These are phyloP conservation scores for Candida bentonensis DNA, from an alignment of 805 yeast species.

Conservation along the genomic window DNA sequence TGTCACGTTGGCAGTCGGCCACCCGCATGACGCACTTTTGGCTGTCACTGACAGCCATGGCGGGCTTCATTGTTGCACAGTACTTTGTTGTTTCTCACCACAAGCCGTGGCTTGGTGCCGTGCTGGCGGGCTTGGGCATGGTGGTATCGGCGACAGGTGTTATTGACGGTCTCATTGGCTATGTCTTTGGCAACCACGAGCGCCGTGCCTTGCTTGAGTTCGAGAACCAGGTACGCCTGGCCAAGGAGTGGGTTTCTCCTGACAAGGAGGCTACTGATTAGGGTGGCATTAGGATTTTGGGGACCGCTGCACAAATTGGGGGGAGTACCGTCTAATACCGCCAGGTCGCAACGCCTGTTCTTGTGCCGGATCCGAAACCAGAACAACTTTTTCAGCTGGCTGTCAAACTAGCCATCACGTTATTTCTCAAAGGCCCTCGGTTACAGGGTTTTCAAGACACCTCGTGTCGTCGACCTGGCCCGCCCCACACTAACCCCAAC, in stretches of 20 bases:
- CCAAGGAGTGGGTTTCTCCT: constrained; percentile 5
- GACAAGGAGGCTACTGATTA: neutral
- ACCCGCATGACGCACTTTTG: constrained; percentile 59
- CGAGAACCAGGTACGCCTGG: constrained; percentile 42
- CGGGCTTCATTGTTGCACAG: constrained; percentile 41
- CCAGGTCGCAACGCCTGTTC: no score
- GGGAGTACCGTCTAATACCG: no score
- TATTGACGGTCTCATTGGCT: constrained; percentile 64
- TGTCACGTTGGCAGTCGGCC: constrained; percentile 41
- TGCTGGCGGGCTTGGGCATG: constrained; percentile 44
- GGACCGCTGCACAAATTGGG: no score
- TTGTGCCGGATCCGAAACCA: no score
- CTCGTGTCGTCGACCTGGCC: no score
- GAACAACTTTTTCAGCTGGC: no score
- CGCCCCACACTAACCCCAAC: no score
- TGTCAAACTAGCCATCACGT: no score
- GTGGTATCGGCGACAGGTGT: constrained; percentile 51
- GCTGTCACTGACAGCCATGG: constrained; percentile 34
- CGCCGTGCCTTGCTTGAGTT: constrained; percentile 65
- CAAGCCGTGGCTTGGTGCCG: constrained; percentile 50
- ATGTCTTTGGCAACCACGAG: constrained; percentile 70
- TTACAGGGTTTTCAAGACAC: no score
- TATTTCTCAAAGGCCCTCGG: no score
- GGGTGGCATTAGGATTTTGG: no score
- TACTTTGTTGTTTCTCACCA: constrained; percentile 42